Base-by-base conservation (phyloP, 1,139 yeast genomes). In the Suhomyces bribrorum region DNA sequence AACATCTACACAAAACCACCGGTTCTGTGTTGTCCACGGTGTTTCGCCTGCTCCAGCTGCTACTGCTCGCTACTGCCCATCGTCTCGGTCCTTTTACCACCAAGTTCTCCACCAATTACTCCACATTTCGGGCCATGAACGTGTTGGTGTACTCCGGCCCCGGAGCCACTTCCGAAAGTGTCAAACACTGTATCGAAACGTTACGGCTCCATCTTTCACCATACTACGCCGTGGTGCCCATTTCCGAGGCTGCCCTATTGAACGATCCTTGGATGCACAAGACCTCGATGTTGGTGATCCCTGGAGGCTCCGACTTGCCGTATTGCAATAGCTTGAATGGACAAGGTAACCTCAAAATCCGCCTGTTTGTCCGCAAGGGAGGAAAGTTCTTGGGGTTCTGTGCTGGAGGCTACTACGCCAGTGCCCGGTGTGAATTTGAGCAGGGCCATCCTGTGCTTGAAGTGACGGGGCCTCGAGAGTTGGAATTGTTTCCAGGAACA, bases 261-360 rank as follows among this genome's bases (percentile, higher is more conserved):
- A 75, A 77, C 29, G 97, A 92, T 54, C 98, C 98, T 0, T 94
- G 99, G 98, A 75, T 75, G 52, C 55, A 75, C 6, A 86, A 86
- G 52, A 86, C 97, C 0, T 71, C 95, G 0, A 66, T 87, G 48
- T 58, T 92, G 36, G 96, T 90, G 4, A 62, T 94, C 18, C 99
- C 98, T 0, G 98, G 98, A 2, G 98, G 98, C 3, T 97, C 97
- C 1, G 98, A 92, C 59, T 64, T 89, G 37, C 97, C 97, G 0
- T 84, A 77, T 55, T 86, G 96, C 55, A 67, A 73, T 31, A 69
- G 72, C 1, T 69, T 90, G 40, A 80, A 85, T 50, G 96, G 96
- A 1, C 64, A 60, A 6, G 90, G 89, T 0, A 86, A 81, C 51
- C 53, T 61, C 3, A 64, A 64, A 28, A 86, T 92, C 41, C 60